Base-by-base conservation (phyloP, 2,329 filamentous ascomycete species). In the Epichloe hybrida region DNA sequence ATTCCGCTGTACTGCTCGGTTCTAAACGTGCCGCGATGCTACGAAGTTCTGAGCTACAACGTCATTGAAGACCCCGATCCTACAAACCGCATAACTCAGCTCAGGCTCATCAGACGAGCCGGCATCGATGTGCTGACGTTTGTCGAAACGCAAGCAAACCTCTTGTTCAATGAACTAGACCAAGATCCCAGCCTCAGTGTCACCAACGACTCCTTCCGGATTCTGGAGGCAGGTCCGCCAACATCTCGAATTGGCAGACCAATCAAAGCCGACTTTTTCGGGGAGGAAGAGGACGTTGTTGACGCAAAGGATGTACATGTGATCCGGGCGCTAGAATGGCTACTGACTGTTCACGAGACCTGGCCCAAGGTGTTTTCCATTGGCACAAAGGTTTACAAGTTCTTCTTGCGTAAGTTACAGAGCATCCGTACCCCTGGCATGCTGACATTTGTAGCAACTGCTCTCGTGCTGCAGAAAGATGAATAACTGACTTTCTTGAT, bases 1-100 rank as follows among this genome's bases (percentile, higher is more conserved):
- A 85, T 95, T 50, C 90, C 93, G 0, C 72, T 95, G 1, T 98
- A 98, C 65, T 90, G 87, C 55, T 88, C 88, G 8, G 83, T 88
- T 58, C 73, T 98, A 12, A 74, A 79, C 9, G 69, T 74, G 6
- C 71, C 79, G 12, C 76, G 84, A 55, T 76, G 77, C 54, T 82
- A 88, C 57, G 77, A 81, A 50, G 83, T 84, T 15, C 74, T 98
- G 46, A 87, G 84, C 52, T 78, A 80, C 49, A 85, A 94, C 51
- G 70, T 96, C 50, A 83, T 89, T 47, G 79, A 86, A 44, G 76
- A 96, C 50, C 75, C 77, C 31, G 79, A 86, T 42, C 67, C 72
- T 7, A 72, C 79, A 7, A 80, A 85, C 53, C 83, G 89, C 58
- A 66, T 80, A 31, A 73, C 77, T 38, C 79, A 87, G 59, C 77